Base-by-base conservation (phyloP, 495 filamentous ascomycete genomes). In the Penicillium soppii region DNA sequence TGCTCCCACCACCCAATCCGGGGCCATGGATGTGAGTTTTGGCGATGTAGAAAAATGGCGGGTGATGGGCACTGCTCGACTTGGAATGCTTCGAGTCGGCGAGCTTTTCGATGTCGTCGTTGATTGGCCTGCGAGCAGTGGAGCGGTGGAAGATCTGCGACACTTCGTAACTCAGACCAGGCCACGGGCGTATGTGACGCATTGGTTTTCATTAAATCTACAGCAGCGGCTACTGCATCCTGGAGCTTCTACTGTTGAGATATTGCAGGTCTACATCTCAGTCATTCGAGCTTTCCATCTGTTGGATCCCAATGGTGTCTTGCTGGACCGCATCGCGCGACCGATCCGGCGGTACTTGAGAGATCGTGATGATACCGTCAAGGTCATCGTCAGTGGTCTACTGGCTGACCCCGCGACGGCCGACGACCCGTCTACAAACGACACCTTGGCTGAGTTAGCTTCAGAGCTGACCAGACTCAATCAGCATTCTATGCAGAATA, bases 361-460 rank as follows among this genome's bases (percentile, higher is more conserved):
- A 43, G 88, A 90, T n/a, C 81, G 94, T n/a, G 90, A 96, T 39
- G 92, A 99, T 58, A 92, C 95, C 0, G 85, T 95, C 17, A 83
- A 83, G 45, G 87, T 90, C 20, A 90, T 99, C 47, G 89, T 97
- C 16, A 79, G 83, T 2, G 94, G 95, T 20, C 78, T 97, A 30
- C 75, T 99, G 20, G 82, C 89, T 20, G 88, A 88, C 51, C 67
- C 79, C 3, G 69, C 80, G 2, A 77, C 83, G 29, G 61, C 72
- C 0, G 73, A 79, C n/a, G 66, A 19, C 7, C 30, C 62, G 0
- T 40, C 47, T 22, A 54, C 48, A 7, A 57, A 61, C n/a, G 80
- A 83, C 20, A 77, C 81, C 12, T 80, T 96, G 20, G 74, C 80
- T 8, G 91, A 95, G 61, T 78, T 97, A 35, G 85, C 91, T 7